Conservation (phyloP, 2,329 filamentous ascomycete genomes). For the Stagonosporopsis chrysanthemi region DNA sequence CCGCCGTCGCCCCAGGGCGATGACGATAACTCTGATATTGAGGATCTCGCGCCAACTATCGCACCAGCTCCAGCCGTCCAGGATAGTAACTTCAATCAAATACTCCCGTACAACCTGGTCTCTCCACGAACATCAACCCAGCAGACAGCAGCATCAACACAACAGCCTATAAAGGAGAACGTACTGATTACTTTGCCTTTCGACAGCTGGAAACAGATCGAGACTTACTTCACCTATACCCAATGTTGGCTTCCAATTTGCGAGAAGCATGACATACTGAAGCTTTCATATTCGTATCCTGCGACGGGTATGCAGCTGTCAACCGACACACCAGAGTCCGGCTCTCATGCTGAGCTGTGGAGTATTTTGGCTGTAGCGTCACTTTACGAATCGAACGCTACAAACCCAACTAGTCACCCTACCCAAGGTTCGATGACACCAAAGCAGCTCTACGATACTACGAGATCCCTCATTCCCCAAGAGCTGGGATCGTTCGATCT, state of each 20-base stretch:
- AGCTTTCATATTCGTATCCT: conserved; percentile 64
- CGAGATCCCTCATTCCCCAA: conserved; percentile 41
- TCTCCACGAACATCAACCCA: conserved; percentile 1
- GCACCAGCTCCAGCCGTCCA: conserved; percentile 6
- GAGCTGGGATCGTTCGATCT: conserved; percentile 45
- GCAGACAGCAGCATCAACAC: neutral
- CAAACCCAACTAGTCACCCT: conserved; percentile 6
- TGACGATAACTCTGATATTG: conserved; percentile 38
- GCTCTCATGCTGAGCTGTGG: conserved; percentile 56
- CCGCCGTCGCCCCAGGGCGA: conserved; percentile 33
- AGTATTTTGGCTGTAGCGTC: conserved; percentile 54
- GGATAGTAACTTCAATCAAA: conserved; percentile 10
- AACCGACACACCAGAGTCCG: conserved; percentile 34
- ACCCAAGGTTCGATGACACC: conserved; percentile 18
- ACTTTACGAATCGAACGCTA: conserved; percentile 31
- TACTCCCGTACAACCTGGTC: conserved; percentile 13
- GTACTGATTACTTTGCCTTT: conserved; percentile 52
- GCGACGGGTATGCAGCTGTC: conserved; percentile 49
- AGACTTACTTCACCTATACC: conserved; percentile 77
- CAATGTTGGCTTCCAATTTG: conserved; percentile 80
- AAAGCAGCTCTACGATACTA: conserved; percentile 36
- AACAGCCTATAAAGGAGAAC: neutral
- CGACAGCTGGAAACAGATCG: conserved; percentile 68
- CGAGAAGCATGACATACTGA: conserved; percentile 69
- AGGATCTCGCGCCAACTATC: conserved; percentile 17